Evolutionary conservation across 2,329 filamentous ascomycete genomes (phyloP), one percentile per base, ranked within the genome.

Genomic region (Xylariales sp.): DNA sequence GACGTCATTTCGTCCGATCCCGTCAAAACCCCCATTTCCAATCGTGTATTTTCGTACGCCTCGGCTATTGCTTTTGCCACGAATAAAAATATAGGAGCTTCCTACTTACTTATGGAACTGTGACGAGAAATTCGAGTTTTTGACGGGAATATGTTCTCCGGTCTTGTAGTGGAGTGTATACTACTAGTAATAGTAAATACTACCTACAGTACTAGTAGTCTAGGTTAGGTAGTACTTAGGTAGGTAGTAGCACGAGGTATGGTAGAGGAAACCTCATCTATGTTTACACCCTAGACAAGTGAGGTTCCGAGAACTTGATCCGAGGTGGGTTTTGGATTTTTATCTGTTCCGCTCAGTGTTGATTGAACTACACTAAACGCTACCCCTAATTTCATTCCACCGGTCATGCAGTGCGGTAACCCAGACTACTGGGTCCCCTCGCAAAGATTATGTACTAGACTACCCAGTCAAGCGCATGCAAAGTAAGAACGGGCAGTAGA

Each of bases 391-490:
- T 45, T 23, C 18, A 58, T 39, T 50, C 36, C 41, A 53, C 46
- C 32, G 10, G 52, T 14, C 52, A 54, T 67, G 64, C 48, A 49
- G 55, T 28, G 32, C 34, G 7, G 57, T 63, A 56, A 41, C 59
- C 67, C 67, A 67, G 50, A 67, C 59, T 43, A 61, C 58, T 66
- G 62, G 66, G 58, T 62, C 57, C 55, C 48, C 12, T 41, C 28
- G 30, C 53, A 46, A 48, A 48, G 23, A 23, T 23, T 23, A 23
- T 23, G 23, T 23, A 23, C 9, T 39, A 50, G 36, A 45, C 52
- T 61, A 16, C 53, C 32, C 18, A 14, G 18, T 32, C 23, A 50
- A 56, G 61, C 46, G 45, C 62, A 57, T 67, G 55, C 50, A 53
- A 8, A 30, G 48, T 36, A 48, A 60, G 36, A 18, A 16, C 32